Evolutionary conservation across 805 yeast genomes (phyloP), one percentile per base, ranked within the genome.

Genomic region (Hanseniaspora singularis): DNA sequence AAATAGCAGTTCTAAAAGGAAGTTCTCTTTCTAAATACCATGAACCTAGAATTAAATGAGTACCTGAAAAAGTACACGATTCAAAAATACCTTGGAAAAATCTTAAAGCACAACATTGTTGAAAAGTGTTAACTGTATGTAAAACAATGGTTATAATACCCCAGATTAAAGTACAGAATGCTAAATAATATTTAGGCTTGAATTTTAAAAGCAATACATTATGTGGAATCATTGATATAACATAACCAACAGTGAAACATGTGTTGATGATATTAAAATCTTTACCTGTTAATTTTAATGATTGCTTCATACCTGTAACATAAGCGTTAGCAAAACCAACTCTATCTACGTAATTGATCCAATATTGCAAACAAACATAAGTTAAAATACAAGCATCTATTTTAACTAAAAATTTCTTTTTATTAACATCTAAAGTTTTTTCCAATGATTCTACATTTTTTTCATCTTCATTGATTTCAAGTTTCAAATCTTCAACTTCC

Each of bases 281-380:
- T 49, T 71, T 60, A 11, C 77, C 76, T 33, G 55, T 51, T 66
- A 75, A 63, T 3, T 61, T 52, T 48, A 74, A 53, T 45, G 72
- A 81, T 49, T 74, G 76, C 52, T 74, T 69, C 81, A 79, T 74
- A 9, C 84, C 84, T 10, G 76, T 68, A n/a, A 77, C 79, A 55
- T 77, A 78, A 2, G 84, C 82, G 54, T 73, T 71, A 27, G 71
- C 62, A 34, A 75, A 59, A 46, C 76, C 76, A 12, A 73, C 64
- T 53, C 78, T 66, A 58, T 77, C 83, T 27, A 79, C 66, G 56
- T 76, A 77, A 52, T 77, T 77, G 49, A 68, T 61, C 64, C 64
- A 62, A 47, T 61, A 62, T 45, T 61, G 64, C 40, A 61, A 44
- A 40, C 64, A 61, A 3, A 62, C 63, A 50, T 60, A 62, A 0